Percentiles rank a stretch among this genome's conserved stretches.
Conservation (phyloP, 352 stramenopile species). For the Globisporangium megalacanthum region DNA sequence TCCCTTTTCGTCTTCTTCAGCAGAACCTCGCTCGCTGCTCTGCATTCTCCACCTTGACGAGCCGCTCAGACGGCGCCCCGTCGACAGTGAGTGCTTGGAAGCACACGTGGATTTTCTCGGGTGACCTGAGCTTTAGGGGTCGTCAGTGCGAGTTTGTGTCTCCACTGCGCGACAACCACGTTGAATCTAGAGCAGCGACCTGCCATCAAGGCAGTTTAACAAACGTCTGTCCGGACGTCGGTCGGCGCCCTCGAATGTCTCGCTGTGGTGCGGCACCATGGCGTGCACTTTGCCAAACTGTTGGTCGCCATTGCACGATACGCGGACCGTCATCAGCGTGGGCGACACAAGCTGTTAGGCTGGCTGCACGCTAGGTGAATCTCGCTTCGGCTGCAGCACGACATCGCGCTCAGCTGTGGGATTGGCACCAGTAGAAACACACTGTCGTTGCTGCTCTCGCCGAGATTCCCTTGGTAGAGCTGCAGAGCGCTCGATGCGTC, state of each 20-base stretch:
- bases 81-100: slow-evolving; percentile 41
- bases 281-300: slow-evolving; percentile 44
- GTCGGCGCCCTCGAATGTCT: slow-evolving; percentile 23
- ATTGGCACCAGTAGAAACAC: slow-evolving; percentile 13
- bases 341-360: slow-evolving; percentile 63
- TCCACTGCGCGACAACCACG: slow-evolving; percentile 32
- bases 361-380: slow-evolving; percentile 55
- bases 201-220: slow-evolving; percentile 39
- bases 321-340: slow-evolving; percentile 42
- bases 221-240: slow-evolving; percentile 26
- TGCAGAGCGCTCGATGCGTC: slow-evolving; percentile 32
- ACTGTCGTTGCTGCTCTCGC: neutral
- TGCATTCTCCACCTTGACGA: slow-evolving; percentile 31
- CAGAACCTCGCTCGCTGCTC: slow-evolving; percentile 13
- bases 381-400: slow-evolving; percentile 35
- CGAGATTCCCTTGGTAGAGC: no score
- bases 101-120: slow-evolving; percentile 34
- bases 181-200: slow-evolving; percentile 23
- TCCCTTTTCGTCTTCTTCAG: slow-evolving; percentile 8
- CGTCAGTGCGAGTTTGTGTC: slow-evolving; percentile 33
- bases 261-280: slow-evolving; percentile 38
- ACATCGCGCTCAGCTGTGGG: slow-evolving; percentile 45
- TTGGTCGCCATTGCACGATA: slow-evolving; percentile 57
- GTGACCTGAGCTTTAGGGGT: slow-evolving; percentile 38
- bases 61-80: slow-evolving; percentile 8